Conservation (phyloP, 1,139 yeast genomes). For the Nakaseomyces bracarensis region DNA sequence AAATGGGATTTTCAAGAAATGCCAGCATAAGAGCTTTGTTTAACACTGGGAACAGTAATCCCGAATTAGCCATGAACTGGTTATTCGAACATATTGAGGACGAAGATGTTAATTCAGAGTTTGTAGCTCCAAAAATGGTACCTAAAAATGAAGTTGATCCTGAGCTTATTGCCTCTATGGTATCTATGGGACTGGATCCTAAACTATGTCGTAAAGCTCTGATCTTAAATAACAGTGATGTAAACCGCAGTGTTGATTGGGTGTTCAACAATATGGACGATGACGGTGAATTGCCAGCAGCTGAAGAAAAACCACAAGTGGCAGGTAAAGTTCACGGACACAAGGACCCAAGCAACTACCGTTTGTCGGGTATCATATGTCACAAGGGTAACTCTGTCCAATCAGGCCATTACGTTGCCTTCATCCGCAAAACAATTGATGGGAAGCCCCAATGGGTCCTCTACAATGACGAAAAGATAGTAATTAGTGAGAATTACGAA, state of each 20-base stretch:
- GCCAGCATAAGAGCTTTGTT: constrained; percentile 62
- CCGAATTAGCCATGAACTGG: constrained; percentile 90
- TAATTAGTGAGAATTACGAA: constrained; percentile 46
- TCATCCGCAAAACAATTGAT: constrained; percentile 42
- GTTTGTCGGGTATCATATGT: constrained; percentile 66
- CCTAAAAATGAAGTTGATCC: constrained; percentile 36
- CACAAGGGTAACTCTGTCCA: constrained; percentile 94
- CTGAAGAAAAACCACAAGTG: constrained; percentile 7
- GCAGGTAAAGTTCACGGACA: constrained; percentile 25
- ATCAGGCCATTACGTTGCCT: constrained; percentile 93
- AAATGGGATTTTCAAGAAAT: constrained; percentile 82
- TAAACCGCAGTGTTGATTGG: constrained; percentile 86
- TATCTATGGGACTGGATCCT: constrained; percentile 65
- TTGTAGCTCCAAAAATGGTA: constrained; percentile 30
- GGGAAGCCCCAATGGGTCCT: constrained; percentile 60
- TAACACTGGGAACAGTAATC: constrained; percentile 56
- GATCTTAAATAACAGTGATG: constrained; percentile 45
- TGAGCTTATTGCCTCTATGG: constrained; percentile 40
- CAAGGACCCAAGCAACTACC: constrained; percentile 36
- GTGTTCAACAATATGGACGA: constrained; percentile 71
- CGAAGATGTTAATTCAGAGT: constrained; percentile 61
- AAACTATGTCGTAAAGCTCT: constrained; percentile 65
- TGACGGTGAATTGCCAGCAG: constrained; percentile 35
- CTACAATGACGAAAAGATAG: constrained; percentile 92
- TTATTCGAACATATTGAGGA: constrained; percentile 84